These are phyloP conservation scores for Penicillium antarcticum DNA, from an alignment of 495 filamentous ascomycete species.

Conservation along the genomic window DNA sequence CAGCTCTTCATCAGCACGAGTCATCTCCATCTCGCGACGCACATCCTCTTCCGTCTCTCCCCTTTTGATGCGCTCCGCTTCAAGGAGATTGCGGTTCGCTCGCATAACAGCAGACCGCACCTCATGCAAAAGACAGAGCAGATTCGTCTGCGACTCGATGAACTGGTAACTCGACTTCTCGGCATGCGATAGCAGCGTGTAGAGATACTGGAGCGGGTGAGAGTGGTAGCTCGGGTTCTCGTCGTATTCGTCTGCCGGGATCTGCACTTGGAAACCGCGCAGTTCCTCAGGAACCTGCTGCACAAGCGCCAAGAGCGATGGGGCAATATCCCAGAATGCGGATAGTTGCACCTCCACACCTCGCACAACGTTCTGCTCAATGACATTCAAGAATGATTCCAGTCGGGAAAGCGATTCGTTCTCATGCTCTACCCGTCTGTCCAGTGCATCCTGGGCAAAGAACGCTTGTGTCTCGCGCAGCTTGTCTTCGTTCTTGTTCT, in stretches of 20 bases:
- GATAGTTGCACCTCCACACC: slow-evolving; percentile 88
- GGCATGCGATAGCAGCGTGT: slow-evolving; percentile 75
- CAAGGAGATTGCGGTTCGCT: slow-evolving; percentile 52
- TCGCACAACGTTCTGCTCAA: slow-evolving; percentile 80
- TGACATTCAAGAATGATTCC: slow-evolving; percentile 72
- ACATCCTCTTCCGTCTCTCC: slow-evolving; percentile 52
- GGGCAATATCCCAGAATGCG: slow-evolving; percentile 97
- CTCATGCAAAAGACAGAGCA: slow-evolving; percentile 91
- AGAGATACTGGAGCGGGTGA: slow-evolving; percentile 85
- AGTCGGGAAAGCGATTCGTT: slow-evolving; percentile 65
- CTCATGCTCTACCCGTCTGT: slow-evolving; percentile 64
- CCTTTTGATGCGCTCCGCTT: slow-evolving; percentile 54
- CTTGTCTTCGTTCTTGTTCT: slow-evolving; percentile 67
- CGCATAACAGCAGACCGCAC: slow-evolving; percentile 75
- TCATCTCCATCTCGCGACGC: slow-evolving; percentile 54
- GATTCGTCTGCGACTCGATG: slow-evolving; percentile 90
- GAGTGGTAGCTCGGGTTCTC: slow-evolving; percentile 80
- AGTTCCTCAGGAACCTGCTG: slow-evolving; percentile 69
- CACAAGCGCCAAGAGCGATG: slow-evolving; percentile 67
- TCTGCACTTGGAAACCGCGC: slow-evolving; percentile 56
- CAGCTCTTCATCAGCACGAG: slow-evolving; percentile 60
- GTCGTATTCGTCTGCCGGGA: slow-evolving; percentile 72
- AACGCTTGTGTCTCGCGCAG: slow-evolving; percentile 71
- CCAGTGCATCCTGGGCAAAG: slow-evolving; percentile 71
- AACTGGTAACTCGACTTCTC: slow-evolving; percentile 93